Evolutionary conservation across 495 filamentous ascomycete genomes (phyloP), one percentile per base, ranked within the genome.

Genomic region (Aspergillus cristatus): DNA sequence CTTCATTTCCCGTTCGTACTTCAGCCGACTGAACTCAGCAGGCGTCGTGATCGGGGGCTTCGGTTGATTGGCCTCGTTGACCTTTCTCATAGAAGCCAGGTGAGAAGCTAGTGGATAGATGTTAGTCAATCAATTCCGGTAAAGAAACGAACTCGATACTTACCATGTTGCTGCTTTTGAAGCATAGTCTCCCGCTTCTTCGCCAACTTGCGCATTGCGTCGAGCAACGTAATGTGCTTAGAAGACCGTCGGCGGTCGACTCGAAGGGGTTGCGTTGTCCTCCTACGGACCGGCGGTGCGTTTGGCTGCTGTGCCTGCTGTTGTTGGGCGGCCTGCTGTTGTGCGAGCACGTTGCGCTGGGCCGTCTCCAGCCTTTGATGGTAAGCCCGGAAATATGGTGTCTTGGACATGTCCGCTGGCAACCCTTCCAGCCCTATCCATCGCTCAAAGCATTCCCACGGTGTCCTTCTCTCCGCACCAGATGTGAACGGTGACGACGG

Each of bases 381-480:
- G 51, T 90, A 94, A 7, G 83, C 74, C 51, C 84, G 65, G 70
- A 95, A 97, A 54, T 95, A 97, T 26, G 82, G 82, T 3, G 83
- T 93, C 61, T 94, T 93, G 16, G 76, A 77, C 83, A 96, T 91
- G 38, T 98, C 91, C 28, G 76, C 75, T 13, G 88, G 88, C 25
- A 94, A 61, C 4, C 86, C 86, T 62, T 96, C 91, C 7, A 97
- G 64, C 38, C 80, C 76, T 12, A 94, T 78, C 87, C 90, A 97
- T 26, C 93, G 78, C 55, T 98, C 91, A 50, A 97, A 98, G 52
- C 91, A 98, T 62, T 98, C 91, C 91, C 91, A 98, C 4, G 91
- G 89, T 3, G 93, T 97, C 34, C 91, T 75, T 38, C 91, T 77
- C 51, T 96, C 93, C 8, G 86, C 76, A 11, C 84, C 82, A 33